Evolutionary conservation across 1,284 basidiomycete genomes (phyloP), one percentile per base, ranked within the genome.

Genomic region (Mycosarcoma mackinlayi): DNA sequence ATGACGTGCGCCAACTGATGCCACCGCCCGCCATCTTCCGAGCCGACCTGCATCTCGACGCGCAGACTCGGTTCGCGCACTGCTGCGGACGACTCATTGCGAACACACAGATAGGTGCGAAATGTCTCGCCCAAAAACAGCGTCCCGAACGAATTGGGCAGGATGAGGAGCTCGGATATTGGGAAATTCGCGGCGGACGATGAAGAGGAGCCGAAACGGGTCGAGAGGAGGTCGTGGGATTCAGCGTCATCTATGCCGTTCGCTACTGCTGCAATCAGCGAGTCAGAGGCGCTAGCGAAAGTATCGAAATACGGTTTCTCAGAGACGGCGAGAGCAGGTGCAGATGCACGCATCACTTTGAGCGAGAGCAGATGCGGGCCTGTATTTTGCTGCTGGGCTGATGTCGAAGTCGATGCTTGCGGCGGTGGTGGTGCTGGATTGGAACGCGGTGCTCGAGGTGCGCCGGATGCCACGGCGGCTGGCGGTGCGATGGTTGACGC

Each of bases 51-150:
- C 53, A 83, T 78, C 64, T 83, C 81, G 19, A 82, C 70, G 3
- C 59, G 60, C 18, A 83, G 61, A 14, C 48, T 44, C 0, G 75
- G 69, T 6, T 70, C 61, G 14, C 64, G 56, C 0, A 81, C 71
- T 1, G 56, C 47, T 6, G 58, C 16, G 6, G 37, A 8, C 6
- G 39, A 46, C 39, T 83, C 81, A 50, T 83, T 83, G 16, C 76
- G 73, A 11, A 80, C 75, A 27, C 76, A 78, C 4, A 83, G 68
- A 37, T 81, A 63, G 5, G 76, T 75, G 19, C 68, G 66, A 51
- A 83, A 81, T 6, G 76, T 78, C 48, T 83, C 79, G 19, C 81
- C 77, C 16, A 79, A 70, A 16, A 44, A 72, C n/a, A 77, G 65
- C 14, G 61, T 70, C 4, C 77, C 77, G 25, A 79, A 79, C 1